Conservation (phyloP, 257 asterid species). For the Craterostigma plantagineum region DNA sequence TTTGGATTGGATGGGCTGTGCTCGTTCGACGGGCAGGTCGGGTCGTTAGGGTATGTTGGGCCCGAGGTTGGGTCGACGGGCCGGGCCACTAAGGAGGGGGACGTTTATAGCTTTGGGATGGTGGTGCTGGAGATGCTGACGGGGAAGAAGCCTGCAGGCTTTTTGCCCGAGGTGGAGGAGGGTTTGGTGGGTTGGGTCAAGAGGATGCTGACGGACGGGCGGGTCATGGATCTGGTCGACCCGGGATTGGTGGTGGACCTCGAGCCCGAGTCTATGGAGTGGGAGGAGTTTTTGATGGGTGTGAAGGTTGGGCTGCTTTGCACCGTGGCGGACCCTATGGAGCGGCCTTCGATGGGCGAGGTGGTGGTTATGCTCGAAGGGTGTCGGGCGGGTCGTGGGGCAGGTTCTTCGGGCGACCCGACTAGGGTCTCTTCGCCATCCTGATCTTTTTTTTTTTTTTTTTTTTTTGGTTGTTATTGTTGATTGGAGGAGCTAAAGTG, state of each 20-base stretch:
- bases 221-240: conserved; percentile 33
- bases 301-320: conserved; percentile 51
- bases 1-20: conserved; percentile 40
- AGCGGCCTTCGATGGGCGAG: conserved; percentile 44
- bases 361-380: conserved; percentile 58
- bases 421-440: conserved; percentile 27
- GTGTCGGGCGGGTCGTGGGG: conserved; percentile 27
- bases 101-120: conserved; percentile 65
- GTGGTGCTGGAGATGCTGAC: conserved; percentile 34
- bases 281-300: conserved; percentile 57
- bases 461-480: no score
- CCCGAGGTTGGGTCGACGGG: conserved; percentile 58
- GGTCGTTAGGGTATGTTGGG: conserved; percentile 55
- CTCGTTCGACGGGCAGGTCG: conserved; percentile 20
- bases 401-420: conserved; percentile 45
- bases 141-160: no score
- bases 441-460: conserved; percentile 4
- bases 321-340: conserved; percentile 44
- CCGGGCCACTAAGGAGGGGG: conserved; percentile 31
- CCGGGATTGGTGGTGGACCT: conserved; percentile 43
- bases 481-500: no score
- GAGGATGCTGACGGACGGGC: conserved; percentile 31
- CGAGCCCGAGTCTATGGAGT: conserved; percentile 52
- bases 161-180: no score
- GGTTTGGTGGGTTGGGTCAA: no score